Base-by-base conservation (phyloP, 1,284 basidiomycete genomes). In the Tilletia walkeri region DNA sequence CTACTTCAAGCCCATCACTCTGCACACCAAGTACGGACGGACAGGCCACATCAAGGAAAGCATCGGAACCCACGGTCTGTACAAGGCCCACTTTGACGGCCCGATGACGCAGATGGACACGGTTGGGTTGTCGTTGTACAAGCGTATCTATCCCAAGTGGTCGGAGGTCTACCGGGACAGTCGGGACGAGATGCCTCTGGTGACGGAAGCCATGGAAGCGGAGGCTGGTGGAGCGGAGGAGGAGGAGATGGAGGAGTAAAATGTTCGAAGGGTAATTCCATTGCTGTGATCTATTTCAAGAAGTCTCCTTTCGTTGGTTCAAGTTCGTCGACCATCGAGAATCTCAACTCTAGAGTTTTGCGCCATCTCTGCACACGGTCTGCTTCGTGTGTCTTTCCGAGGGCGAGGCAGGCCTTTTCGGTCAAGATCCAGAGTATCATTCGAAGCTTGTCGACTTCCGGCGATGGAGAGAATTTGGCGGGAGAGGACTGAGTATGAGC, bases 51-150 rank as follows among this genome's bases (percentile, higher is more conserved):
- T 86, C 80, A 89, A 88, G 47, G 95, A 95, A 85, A 90, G 92
- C 5, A 88, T 99, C n/a, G 95, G 95, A 66, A 98, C 94, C 34
- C 95, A 99, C 80, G 96, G 95, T 12, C 97, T 98, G 85, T 95
- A 93, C 88, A 99, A 99, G 68, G 79, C 94, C 10, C 89, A 94
- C 83, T 99, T 99, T 84, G 95, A 98, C 81, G 93, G 93, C 1
- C 92, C 92, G 7, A 90, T 99, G 78, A 92, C 89, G 80, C 95
- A 97, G 86, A 96, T 98, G 94, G 94, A 95, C 78, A 94, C 93
- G 5, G 88, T 95, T 65, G 94, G 93, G 82, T 91, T 95, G 92
- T 89, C 89, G 63, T 80, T 96, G 71, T 95, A 95, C 85, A 96
- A 95, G 85, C 88, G 94, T 63, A 90, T 94, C 69, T 95, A 89